Conservation (phyloP, 768 basidiomycete species). For the Lactarius psammicola region DNA sequence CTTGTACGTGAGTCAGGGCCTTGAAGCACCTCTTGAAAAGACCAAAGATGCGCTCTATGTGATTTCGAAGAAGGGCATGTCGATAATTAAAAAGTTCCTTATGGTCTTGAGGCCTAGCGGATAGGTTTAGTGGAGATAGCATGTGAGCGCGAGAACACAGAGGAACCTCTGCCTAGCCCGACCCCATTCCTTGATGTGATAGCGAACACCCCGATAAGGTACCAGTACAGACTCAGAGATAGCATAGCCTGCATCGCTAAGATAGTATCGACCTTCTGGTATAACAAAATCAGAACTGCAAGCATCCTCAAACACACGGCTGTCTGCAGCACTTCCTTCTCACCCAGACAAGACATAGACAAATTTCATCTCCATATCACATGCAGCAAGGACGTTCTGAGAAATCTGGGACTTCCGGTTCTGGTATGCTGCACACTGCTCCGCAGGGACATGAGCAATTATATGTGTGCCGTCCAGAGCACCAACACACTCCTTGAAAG, state of each 20-base stretch:
- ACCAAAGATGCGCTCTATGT: not conserved
- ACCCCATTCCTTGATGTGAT: slow-evolving; percentile 39
- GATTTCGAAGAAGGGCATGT: not conserved
- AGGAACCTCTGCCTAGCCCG: not conserved
- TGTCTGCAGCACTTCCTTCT: slow-evolving; percentile 36
- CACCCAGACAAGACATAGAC: slow-evolving; percentile 34
- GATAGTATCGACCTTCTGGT: slow-evolving; percentile 34
- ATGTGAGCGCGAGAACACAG: no score
- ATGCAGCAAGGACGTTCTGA: slow-evolving; percentile 37
- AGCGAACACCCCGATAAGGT: slow-evolving; percentile 34
- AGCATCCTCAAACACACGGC: slow-evolving; percentile 32
- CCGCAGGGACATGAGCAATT: slow-evolving; percentile 18
- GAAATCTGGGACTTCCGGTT: slow-evolving; percentile 33
- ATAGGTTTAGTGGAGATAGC: no score
- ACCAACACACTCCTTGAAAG: slow-evolving; percentile 35
- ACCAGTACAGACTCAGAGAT: slow-evolving; percentile 32
- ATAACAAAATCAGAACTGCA: slow-evolving; percentile 30
- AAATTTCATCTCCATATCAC: slow-evolving; percentile 26
- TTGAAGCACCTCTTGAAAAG: not conserved
- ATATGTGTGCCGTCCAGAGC: slow-evolving; percentile 41
- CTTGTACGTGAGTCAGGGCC: no score
- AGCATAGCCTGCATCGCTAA: slow-evolving; percentile 15
- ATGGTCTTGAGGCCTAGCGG: not conserved
- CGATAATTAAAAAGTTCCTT: not conserved
- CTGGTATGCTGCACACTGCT: slow-evolving; percentile 20